Percentiles rank a stretch among this genome's conserved stretches.
These are phyloP conservation scores for Aethionema arabicum DNA, from an alignment of 345 rosid genomes.

Conservation along the genomic window DNA sequence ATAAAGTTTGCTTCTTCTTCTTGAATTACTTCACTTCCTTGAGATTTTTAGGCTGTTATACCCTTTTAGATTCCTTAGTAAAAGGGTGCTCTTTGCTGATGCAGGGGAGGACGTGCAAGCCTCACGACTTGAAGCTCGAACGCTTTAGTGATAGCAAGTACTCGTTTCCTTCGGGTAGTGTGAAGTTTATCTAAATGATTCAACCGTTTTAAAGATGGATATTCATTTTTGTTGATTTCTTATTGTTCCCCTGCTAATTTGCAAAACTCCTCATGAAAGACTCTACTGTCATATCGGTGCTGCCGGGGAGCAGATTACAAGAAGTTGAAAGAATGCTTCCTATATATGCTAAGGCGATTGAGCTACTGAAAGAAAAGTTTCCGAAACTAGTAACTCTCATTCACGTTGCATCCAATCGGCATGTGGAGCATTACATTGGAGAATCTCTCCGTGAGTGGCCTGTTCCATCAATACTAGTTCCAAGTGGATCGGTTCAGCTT, in stretches of 20 bases:
- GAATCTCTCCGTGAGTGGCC: constrained; percentile 59
- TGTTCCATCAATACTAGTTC: constrained; percentile 63
- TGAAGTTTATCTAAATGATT: constrained; percentile 10
- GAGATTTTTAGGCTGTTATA: background rate
- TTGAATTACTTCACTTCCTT: constrained; percentile 15
- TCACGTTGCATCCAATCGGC: constrained; percentile 76
- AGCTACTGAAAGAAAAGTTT: constrained; percentile 50
- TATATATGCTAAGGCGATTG: constrained; percentile 56
- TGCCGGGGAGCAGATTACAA: constrained; percentile 96
- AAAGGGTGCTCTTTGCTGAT: background rate
- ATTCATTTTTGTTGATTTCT: constrained; percentile 18
- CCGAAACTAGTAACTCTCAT: constrained; percentile 53
- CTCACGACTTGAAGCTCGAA: constrained; percentile 46
- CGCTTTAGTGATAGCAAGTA: constrained; percentile 45
- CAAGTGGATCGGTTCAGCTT: constrained; percentile 57
- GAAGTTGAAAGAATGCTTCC: constrained; percentile 90
- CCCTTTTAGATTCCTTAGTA: background rate
- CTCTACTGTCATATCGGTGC: constrained; percentile 63
- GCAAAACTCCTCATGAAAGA: constrained; percentile 35
- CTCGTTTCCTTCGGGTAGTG: constrained; percentile 62
- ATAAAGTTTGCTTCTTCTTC: constrained; percentile 25
- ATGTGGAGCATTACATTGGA: constrained; percentile 55
- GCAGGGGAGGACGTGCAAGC: constrained; percentile 48
- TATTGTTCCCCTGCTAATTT: constrained; percentile 1
- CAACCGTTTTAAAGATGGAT: background rate